Base-by-base conservation (phyloP, 352 stramenopile genomes). In the Phytophthora fragariaefolia region DNA sequence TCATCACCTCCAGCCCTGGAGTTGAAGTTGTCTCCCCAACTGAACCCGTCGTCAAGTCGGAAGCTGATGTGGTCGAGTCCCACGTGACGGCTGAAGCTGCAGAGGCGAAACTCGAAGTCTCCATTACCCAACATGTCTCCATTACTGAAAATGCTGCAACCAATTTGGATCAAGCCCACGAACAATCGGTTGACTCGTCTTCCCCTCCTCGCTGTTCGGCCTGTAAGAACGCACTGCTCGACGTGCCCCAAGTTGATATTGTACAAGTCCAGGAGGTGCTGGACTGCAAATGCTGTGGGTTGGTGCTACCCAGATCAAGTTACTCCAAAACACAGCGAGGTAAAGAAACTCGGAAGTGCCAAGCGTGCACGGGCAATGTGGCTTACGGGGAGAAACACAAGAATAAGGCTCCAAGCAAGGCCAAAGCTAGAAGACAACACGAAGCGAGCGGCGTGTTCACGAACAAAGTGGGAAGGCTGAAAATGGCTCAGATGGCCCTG, bases 391-490 rank as follows among this genome's bases (percentile, higher is more conserved):
- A 43, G 36, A 22, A 18, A 17, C n/a, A n/a, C n/a, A 43, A n/a
- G 36, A 6, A 5, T 4, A 40, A 40, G 10, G 32, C 32, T 40
- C 32, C 5, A 38, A 13, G 36, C 36, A 10, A 13, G 36, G 10
- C 15, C 36, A 1, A 43, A 9, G 36, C 17, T 47, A 54, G 2
- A n/a, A 56, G 13, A 20, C 13, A 20, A n/a, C 7, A 43, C n/a
- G 42, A 63, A 38, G 18, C 17, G 9, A 58, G 13, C 20, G 47
- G 24, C 1, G 57, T 78, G 22, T 73, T 75, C n/a, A 30, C 27
- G 36, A 78, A 70, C 47, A 55, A 66, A 55, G 61, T 78, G 18
- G 61, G 18, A 48, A 55, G 71, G 5, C 20, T 71, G 28, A 74
- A 65, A 56, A 69, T 80, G 54, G 58, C 63, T 0, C 46, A 51